Conservation (phyloP, 805 yeast species). For the Starmerella powellii region DNA sequence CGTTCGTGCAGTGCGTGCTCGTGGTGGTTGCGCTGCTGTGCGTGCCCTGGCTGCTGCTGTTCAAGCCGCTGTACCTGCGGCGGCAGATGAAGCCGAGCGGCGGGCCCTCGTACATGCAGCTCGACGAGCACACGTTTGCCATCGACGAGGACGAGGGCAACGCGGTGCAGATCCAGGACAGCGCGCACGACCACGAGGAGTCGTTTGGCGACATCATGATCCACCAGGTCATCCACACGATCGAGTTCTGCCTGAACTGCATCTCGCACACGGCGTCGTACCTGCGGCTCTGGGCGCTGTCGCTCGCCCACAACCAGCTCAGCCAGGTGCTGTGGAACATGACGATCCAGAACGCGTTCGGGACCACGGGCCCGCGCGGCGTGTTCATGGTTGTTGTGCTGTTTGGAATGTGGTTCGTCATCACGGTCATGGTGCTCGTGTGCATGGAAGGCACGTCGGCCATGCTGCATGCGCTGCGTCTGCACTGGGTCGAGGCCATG, state of each 20-base stretch:
- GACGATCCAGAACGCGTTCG: constrained; percentile 80
- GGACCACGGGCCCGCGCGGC: constrained; percentile 51
- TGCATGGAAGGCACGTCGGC: constrained; percentile 99
- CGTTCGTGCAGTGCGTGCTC: constrained; percentile 57
- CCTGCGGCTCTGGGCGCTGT: constrained; percentile 90
- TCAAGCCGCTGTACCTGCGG: constrained; percentile 68
- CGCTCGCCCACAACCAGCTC: constrained; percentile 91
- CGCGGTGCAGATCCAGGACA: constrained; percentile 25
- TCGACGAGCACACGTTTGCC: constrained; percentile 25
- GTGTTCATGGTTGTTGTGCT: constrained; percentile 58
- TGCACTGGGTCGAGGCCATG: constrained; percentile 99
- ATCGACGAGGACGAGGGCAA: constrained; percentile 27
- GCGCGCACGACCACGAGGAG: constrained; percentile 38
- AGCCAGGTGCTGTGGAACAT: constrained; percentile 89
- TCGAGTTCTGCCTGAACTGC: constrained; percentile 92
- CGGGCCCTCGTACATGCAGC: constrained; percentile 34
- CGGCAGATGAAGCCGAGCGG: constrained; percentile 38
- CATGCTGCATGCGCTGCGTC: constrained; percentile 90
- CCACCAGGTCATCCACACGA: constrained; percentile 94
- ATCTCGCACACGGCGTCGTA: constrained; percentile 97
- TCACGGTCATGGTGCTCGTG: constrained; percentile 84
- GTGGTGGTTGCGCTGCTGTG: constrained; percentile 67
- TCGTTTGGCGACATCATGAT: constrained; percentile 84
- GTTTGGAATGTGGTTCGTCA: constrained; percentile 89
- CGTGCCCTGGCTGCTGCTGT: constrained; percentile 82